These are phyloP conservation scores for Colletotrichum costaricense DNA, from an alignment of 2,329 filamentous ascomycete species.

Conservation along the genomic window DNA sequence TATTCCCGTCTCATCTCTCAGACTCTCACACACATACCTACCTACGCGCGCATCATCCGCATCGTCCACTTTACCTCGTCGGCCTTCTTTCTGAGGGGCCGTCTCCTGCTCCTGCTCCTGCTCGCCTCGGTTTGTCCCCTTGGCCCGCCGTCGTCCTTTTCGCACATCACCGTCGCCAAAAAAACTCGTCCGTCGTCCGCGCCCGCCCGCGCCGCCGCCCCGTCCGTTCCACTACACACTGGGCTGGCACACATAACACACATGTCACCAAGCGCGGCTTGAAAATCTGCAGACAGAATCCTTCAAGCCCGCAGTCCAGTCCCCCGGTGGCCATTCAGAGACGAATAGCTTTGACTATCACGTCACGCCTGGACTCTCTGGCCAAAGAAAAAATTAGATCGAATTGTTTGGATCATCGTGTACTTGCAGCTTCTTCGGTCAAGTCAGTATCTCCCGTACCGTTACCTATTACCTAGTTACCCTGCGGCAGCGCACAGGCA, in stretches of 20 bases:
- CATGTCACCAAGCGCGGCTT: conserved; percentile 12
- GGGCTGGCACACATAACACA: background rate
- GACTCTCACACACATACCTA: background rate
- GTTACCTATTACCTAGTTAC: background rate
- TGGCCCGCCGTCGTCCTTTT: background rate
- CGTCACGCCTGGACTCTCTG: background rate
- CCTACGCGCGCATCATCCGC: no score
- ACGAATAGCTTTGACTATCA: conserved; percentile 15
- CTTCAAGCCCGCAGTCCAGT: background rate
- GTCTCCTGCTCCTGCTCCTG: background rate
- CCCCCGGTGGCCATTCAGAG: background rate
- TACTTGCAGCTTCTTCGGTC: background rate
- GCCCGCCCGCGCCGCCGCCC: background rate
- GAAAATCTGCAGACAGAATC: conserved; percentile 6
- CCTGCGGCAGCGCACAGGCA: background rate
- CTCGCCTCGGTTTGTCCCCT: background rate
- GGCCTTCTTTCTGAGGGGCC: background rate
- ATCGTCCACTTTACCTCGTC: background rate
- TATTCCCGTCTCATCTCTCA: background rate
- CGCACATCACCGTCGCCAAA: background rate
- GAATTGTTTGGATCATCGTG: background rate
- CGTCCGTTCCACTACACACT: background rate
- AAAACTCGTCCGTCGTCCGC: background rate
- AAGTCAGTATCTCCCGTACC: conserved; percentile 1
- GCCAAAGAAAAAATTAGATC: background rate